These are phyloP conservation scores for Bassia scoparia DNA, from an alignment of 148 eudicot genomes.

Conservation along the genomic window DNA sequence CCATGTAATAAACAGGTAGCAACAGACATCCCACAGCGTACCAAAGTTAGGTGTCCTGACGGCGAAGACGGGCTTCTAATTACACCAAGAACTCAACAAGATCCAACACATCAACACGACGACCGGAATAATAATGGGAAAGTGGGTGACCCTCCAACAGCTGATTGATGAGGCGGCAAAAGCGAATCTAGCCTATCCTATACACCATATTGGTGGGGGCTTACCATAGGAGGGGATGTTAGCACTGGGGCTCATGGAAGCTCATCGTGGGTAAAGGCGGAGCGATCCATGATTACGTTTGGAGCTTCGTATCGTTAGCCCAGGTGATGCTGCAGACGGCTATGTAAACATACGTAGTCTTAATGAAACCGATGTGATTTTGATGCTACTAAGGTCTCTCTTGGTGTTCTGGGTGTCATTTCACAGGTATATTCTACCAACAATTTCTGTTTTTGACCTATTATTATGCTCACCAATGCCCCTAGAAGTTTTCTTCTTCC, in stretches of 20 bases:
- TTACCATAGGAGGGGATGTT: conserved; percentile 34
- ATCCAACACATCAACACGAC: background rate
- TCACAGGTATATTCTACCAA: conserved; percentile 24
- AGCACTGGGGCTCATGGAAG: conserved; percentile 30
- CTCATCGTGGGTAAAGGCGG: too few species aligned
- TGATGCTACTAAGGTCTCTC: conserved; percentile 33
- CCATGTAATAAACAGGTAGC: too few species aligned
- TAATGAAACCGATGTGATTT: conserved; percentile 18
- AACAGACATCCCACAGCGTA: too few species aligned
- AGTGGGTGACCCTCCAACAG: conserved; percentile 24
- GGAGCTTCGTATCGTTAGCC: conserved; percentile 26
- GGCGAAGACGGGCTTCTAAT: conserved; percentile 29
- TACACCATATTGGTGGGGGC: conserved; percentile 30
- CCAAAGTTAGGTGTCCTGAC: conserved; percentile 32
- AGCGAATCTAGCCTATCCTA: conserved; percentile 16
- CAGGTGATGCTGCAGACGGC: conserved; percentile 14
- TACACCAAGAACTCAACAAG: conserved; percentile 28
- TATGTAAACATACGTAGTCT: conserved; percentile 23
- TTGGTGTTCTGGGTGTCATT: conserved; percentile 38
- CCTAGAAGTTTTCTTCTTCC: background rate
- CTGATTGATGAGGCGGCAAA: conserved; percentile 30
- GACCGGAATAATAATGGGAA: conserved; percentile 21
- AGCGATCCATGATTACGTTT: conserved; percentile 34
- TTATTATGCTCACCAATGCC: too few species aligned
- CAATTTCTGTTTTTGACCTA: background rate